Evolutionary conservation across 768 basidiomycete genomes (phyloP).

Genomic region (Suillus spraguei): DNA sequence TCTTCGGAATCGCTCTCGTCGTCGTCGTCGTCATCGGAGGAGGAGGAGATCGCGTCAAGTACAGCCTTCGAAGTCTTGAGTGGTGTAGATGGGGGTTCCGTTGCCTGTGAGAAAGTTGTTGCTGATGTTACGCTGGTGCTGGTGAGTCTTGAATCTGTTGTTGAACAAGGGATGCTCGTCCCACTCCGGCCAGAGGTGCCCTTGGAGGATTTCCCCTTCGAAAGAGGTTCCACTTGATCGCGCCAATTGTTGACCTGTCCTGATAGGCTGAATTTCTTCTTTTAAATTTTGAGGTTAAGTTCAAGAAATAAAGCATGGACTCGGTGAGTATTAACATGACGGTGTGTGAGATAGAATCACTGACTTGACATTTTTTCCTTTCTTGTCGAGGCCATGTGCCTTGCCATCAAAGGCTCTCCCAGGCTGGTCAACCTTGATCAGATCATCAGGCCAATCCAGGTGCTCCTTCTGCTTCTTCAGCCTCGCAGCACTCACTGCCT

Average conservation of each 20-base stretch:
- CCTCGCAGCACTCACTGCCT: too few species aligned
- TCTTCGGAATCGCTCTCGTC: not conserved
- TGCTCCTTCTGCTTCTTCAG: not conserved
- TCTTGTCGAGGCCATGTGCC: slow-evolving; percentile 1
- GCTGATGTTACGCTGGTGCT: not conserved
- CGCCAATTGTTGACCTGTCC: too few species aligned
- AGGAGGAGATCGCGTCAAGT: not conserved
- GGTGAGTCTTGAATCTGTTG: not conserved
- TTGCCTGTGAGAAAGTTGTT: not conserved
- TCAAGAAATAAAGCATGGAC: too few species aligned
- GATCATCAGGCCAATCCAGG: not conserved
- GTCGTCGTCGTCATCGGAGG: not conserved
- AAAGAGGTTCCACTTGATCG: not conserved
- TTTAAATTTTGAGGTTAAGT: too few species aligned
- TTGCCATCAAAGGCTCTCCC: not conserved
- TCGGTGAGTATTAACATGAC: too few species aligned
- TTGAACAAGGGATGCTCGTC: not conserved
- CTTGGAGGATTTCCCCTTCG: not conserved
- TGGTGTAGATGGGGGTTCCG: not conserved
- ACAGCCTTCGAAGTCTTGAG: not conserved
- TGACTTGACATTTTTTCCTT: slow-evolving; percentile 2
- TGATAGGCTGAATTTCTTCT: too few species aligned
- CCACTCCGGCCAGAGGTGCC: not conserved
- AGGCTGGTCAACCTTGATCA: not conserved
- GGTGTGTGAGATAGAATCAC: too few species aligned